Conservation (phyloP, 495 filamentous ascomycete genomes). For the Aspergillus baeticus region DNA sequence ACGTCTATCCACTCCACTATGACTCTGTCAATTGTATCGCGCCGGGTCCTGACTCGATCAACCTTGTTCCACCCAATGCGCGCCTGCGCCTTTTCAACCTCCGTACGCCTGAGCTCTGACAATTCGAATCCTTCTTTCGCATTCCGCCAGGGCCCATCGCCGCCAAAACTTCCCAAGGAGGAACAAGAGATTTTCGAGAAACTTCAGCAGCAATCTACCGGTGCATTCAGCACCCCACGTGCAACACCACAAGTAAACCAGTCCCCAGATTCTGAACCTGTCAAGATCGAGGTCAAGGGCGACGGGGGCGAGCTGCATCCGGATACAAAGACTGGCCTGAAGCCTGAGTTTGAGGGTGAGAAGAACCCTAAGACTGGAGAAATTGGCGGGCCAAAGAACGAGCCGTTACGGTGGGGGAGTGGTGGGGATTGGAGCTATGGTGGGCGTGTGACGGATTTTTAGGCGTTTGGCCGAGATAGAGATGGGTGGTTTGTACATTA, state of each 20-base stretch:
- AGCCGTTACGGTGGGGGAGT: slow-evolving; percentile 84
- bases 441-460: slow-evolving; percentile 95
- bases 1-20: not conserved
- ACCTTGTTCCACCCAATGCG: slow-evolving; percentile 26
- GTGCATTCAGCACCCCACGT: slow-evolving; percentile 69
- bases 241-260: slow-evolving; percentile 41
- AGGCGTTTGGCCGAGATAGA: slow-evolving; percentile 2
- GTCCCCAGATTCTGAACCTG: slow-evolving; percentile 34
- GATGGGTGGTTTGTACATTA: not conserved
- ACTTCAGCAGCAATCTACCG: slow-evolving; percentile 70
- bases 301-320: slow-evolving; percentile 66
- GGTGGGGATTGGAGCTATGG: slow-evolving; percentile 93
- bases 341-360: slow-evolving; percentile 93
- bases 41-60: slow-evolving; percentile 21
- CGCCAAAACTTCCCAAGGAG: slow-evolving; percentile 79
- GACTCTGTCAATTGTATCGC: slow-evolving; percentile 14
- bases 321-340: slow-evolving; percentile 66
- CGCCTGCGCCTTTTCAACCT: slow-evolving; percentile 29
- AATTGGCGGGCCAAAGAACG: slow-evolving; percentile 95
- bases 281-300: slow-evolving; percentile 47
- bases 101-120: slow-evolving; percentile 25
- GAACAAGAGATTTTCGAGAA: slow-evolving; percentile 93
- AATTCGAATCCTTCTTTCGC: slow-evolving; percentile 35
- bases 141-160: slow-evolving; percentile 59
- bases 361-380: slow-evolving; percentile 95